Base-by-base conservation (phyloP, 2,329 filamentous ascomycete genomes). In the Beauveria pseudobassiana region DNA sequence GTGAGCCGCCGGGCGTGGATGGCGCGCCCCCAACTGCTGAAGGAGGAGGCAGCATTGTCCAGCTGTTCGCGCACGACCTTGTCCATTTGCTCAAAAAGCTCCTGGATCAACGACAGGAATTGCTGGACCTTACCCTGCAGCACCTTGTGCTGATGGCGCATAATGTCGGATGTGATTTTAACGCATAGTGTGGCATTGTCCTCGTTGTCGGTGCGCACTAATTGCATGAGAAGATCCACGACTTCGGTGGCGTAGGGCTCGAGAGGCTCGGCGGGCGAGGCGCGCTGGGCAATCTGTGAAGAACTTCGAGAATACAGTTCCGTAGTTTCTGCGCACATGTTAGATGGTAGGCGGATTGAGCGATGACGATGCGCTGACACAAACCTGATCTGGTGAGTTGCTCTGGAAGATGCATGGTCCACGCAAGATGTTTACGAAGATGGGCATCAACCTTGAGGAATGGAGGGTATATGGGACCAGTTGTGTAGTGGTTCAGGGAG, bases 131-230 rank as follows among this genome's bases (percentile, higher is more conserved):
- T 92, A 62, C 84, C 82, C 48, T 76, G 75, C 8, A 97, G 86
- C 28, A 88, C 87, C 76, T 93, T 96, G 62, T 88, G 85, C 75
- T 98, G 93, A 71, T 96, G 91, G 54, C 95, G 87, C 82, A 96
- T 91, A 66, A 98, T 88, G 72, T 99, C 95, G 79, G 96, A 97
- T 57, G 96, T 91, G 16, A 93, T 96, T 80, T 99, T 99, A 77
- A 99, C 91, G 73, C 93, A 97, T 65, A 99, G 79, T n/a, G 96
- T 91, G 2, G 93, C 95, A 80, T 99, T 99, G 65, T 99, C 95
- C 76, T 99, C 95, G 69, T 99, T 99, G 75, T 99, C 95, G 48
- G 86, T 88, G 67, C 88, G 87, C 63, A 98, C 92, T 63, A 99
- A 79, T 60, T 85, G 84, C 87, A 98, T 93, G 65, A 98, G 82